Evolutionary conservation across 805 yeast species (phyloP), one percentile per base, ranked within the genome.

Genomic region (Kuraishia molischiana): DNA sequence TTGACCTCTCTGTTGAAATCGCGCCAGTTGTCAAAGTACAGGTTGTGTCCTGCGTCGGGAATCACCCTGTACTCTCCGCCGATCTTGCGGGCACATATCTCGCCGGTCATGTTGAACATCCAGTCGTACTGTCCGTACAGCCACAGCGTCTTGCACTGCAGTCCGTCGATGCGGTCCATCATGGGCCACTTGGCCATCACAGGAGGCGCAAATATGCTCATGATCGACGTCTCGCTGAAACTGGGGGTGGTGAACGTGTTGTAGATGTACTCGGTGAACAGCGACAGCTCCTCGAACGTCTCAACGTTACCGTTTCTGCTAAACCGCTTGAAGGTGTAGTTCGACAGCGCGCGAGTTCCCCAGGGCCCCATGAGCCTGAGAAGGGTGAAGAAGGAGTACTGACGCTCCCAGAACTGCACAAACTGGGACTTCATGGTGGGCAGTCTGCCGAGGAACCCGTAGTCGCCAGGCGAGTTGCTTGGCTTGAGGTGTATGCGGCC

Each of bases 71-170:
- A 69, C 10, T 43, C 24, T 14, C 34, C 38, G 17, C 51, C 43
- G 20, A 56, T 44, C 35, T 49, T 44, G 14, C 58, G 47, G 2
- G 54, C 60, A 32, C 67, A 67, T 19, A 66, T 64, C 17, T 54
- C 48, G 4, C 86, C 87, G 21, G 81, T 79, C 26, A 67, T 69
- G 24, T 64, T 67, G 46, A 74, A 77, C 92, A 82, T 83, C 67
- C 84, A 83, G 51, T 84, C 94, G 44, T 65, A 73, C 44, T 77
- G 72, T 0, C 92, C 94, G 53, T 81, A 84, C 6, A 72, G 49
- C 54, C 76, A 61, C 46, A 75, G 52, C 2, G 69, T 60, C 36
- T 52, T 46, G 3, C 52, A 54, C 5, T 61, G 48, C 17, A 67
- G 54, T 11, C 52, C 45, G 6, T 53, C 48, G 28, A 77, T 54